Percentiles rank a stretch among this genome's conserved stretches.
phyloP scores from a whole-genome alignment of 345 rosid species.

The Arabis hirsuta region DNA sequence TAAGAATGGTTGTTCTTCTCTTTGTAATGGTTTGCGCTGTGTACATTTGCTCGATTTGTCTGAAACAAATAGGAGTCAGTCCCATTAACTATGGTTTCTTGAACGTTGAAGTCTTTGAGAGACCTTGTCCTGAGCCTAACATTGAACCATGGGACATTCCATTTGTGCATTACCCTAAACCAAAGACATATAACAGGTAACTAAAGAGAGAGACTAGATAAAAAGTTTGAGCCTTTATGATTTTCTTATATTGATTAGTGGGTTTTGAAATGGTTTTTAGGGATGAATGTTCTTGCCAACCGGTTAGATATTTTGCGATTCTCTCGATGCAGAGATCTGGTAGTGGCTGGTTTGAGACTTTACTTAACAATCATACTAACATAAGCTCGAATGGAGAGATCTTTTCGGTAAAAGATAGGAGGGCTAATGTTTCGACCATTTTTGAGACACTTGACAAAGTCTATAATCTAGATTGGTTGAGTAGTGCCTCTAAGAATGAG shows the following conservation, averaged over 20 bases:
- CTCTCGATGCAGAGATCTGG: constrained; percentile 99
- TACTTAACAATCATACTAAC: constrained; percentile 91
- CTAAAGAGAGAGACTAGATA: not conserved
- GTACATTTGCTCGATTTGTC: constrained; percentile 84
- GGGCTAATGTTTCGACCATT: constrained; percentile 74
- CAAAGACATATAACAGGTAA: constrained; percentile 80
- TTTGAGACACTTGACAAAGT: constrained; percentile 78
- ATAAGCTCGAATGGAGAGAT: constrained; percentile 98
- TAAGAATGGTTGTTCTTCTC: constrained; percentile 78
- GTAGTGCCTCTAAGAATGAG: constrained; percentile 96
- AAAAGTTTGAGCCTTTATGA: not conserved
- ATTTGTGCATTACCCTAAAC: constrained; percentile 82
- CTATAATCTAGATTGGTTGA: constrained; percentile 88
- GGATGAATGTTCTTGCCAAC: constrained; percentile 88
- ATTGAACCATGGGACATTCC: constrained; percentile 94
- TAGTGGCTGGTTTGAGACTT: constrained; percentile 99
- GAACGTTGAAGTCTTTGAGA: constrained; percentile 57
- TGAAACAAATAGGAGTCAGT: constrained; percentile 69
- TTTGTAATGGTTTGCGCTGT: constrained; percentile 83
- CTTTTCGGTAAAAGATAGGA: constrained; percentile 89
- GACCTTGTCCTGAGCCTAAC: constrained; percentile 74
- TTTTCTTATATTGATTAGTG: constrained; percentile 10
- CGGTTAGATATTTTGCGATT: constrained; percentile 93
- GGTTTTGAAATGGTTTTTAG: constrained; percentile 42
- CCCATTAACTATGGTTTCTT: constrained; percentile 51